Conservation (phyloP, 768 basidiomycete genomes). For the Termitomyces sp. region DNA sequence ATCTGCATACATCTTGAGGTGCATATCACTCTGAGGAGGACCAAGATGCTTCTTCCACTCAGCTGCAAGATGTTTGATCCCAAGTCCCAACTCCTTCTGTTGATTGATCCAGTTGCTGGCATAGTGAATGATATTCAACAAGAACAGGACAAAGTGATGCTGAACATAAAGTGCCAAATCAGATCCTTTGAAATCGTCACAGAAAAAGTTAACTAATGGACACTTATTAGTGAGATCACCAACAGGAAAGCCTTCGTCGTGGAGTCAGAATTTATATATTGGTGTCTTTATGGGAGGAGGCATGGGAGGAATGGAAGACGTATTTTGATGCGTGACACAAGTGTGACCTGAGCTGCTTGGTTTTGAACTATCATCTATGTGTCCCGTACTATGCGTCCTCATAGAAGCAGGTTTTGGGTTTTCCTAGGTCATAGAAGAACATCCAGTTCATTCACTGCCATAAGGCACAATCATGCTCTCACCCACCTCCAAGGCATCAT, state of each 20-base stretch:
- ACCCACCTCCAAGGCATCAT: no score
- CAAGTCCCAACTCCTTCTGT: background rate
- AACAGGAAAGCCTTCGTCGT: background rate
- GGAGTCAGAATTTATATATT: background rate
- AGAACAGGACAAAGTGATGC: background rate
- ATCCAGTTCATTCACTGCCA: no score
- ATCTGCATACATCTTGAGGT: background rate
- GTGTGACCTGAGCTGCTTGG: no score
- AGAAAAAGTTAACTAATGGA: background rate
- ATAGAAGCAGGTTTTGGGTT: no score
- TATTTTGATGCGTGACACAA: no score
- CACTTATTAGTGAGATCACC: background rate
- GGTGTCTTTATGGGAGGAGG: no score
- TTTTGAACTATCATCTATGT: no score
- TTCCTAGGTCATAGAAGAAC: no score
- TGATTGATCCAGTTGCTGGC: background rate
- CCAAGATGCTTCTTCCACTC: background rate
- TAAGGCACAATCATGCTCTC: no score
- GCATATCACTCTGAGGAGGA: background rate
- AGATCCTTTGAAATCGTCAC: accelerated
- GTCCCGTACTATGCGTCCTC: no score
- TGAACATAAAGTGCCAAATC: background rate
- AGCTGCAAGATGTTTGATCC: background rate
- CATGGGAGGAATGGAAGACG: no score
- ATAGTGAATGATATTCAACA: background rate